Evolutionary conservation across 441 rosid species (phyloP).

Genomic region (Biscutella auriculata): DNA sequence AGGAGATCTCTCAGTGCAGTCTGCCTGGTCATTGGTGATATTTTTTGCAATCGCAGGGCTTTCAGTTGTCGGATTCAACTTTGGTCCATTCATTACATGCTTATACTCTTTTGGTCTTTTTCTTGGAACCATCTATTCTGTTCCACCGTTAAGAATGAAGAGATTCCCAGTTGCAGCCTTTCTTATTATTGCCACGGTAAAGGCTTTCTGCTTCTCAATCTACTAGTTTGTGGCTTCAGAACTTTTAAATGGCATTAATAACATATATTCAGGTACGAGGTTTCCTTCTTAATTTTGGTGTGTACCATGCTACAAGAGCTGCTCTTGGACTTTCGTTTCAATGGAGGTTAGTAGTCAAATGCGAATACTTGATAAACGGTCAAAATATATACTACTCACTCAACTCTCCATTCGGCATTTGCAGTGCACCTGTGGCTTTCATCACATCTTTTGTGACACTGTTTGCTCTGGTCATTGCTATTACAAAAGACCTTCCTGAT

Average conservation of each 20-base stretch:
- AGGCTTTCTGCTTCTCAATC: constrained; percentile 11
- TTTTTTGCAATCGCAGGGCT: constrained; percentile 68
- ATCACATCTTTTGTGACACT: constrained; percentile 82
- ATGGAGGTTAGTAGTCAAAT: constrained; percentile 58
- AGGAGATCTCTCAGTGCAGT: constrained; percentile 84
- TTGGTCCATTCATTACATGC: constrained; percentile 71
- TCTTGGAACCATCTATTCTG: constrained; percentile 89
- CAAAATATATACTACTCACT: not conserved
- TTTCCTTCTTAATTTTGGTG: constrained; percentile 90
- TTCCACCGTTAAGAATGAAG: constrained; percentile 92
- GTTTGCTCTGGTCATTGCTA: constrained; percentile 87
- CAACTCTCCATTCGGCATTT: not conserved
- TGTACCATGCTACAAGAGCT: constrained; percentile 83
- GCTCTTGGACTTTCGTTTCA: constrained; percentile 87
- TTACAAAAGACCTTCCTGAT: constrained; percentile 93
- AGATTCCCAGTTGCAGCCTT: constrained; percentile 83
- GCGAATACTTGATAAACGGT: not conserved
- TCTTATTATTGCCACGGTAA: constrained; percentile 86
- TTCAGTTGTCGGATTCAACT: constrained; percentile 57
- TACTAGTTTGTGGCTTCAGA: not conserved
- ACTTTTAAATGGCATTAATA: not conserved
- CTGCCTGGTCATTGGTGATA: constrained; percentile 82
- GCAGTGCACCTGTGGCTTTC: constrained; percentile 93
- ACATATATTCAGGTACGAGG: constrained; percentile 64
- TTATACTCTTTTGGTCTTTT: constrained; percentile 78